A percentile compares a stretch with the other conserved stretches of the same genome.
These are phyloP conservation scores for Globisporangium cylindrosporum DNA, from an alignment of 352 stramenopile species.

Conservation along the genomic window DNA sequence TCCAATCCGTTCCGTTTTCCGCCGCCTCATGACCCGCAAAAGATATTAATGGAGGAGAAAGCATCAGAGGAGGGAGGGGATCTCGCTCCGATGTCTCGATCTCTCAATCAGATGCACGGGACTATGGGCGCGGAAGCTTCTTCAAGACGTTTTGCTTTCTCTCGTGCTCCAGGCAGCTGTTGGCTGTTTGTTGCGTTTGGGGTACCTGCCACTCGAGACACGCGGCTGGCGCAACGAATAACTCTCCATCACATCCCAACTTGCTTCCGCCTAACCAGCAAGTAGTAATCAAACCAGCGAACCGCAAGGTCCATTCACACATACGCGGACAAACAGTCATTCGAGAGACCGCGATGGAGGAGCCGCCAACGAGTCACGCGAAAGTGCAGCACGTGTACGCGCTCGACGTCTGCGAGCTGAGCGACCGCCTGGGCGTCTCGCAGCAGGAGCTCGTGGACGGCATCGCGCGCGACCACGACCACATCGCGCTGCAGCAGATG, in stretches of 20 bases:
- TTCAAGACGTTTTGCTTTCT: background rate
- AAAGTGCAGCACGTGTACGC: slow-evolving; percentile 24
- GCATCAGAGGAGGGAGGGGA: too few species aligned
- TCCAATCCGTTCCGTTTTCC: background rate
- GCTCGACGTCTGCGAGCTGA: slow-evolving; percentile 22
- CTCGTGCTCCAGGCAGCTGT: background rate
- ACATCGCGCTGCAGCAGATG: slow-evolving; percentile 19
- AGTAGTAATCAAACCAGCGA: background rate
- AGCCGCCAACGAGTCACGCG: background rate
- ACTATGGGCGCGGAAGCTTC: background rate
- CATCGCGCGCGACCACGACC: slow-evolving; percentile 18
- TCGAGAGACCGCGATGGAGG: background rate
- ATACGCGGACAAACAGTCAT: background rate
- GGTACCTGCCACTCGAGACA: background rate
- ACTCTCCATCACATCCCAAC: background rate
- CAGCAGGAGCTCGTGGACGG: slow-evolving; percentile 25
- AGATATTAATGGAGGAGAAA: background rate
- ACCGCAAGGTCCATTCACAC: background rate
- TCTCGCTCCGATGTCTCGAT: background rate
- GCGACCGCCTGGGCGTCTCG: slow-evolving; percentile 23
- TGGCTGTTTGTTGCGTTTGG: background rate
- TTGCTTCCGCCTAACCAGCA: background rate
- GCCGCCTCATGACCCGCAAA: background rate
- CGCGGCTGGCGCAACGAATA: background rate
- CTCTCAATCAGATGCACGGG: background rate